These are phyloP conservation scores for Mycena crocata DNA, from an alignment of 768 basidiomycete species.

Conservation along the genomic window DNA sequence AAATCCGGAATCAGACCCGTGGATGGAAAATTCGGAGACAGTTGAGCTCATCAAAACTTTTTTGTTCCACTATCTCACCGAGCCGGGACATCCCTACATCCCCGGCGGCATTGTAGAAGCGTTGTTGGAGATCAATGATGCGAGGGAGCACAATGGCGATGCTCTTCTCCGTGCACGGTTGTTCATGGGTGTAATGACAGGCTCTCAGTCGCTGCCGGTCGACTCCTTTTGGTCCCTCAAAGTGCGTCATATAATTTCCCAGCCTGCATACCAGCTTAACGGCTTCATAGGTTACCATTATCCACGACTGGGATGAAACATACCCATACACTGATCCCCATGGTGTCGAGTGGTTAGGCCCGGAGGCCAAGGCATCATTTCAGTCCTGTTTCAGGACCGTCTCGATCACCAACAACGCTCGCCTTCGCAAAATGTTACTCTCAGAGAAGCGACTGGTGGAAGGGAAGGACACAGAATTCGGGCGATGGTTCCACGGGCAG, in stretches of 20 bases:
- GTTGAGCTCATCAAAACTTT: neutral
- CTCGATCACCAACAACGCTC: neutral
- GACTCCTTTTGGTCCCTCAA: neutral
- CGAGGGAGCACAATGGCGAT: neutral
- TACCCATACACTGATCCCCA: neutral
- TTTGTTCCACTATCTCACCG: neutral
- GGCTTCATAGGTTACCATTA: neutral
- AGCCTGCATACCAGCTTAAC: neutral
- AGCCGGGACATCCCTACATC: neutral
- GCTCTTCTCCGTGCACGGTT: neutral
- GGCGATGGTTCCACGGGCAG: neutral
- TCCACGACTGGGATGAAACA: neutral
- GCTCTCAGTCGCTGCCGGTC: neutral
- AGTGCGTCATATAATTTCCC: neutral
- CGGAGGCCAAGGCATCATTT: neutral
- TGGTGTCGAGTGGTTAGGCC: neutral
- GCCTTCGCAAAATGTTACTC: neutral
- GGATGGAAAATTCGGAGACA: neutral
- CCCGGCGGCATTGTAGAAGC: neutral
- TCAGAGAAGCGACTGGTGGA: no score
- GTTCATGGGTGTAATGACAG: constrained; percentile 1
- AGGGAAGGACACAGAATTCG: no score
- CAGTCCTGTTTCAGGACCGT: neutral
- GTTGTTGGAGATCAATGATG: neutral
- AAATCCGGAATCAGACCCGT: neutral